Evolutionary conservation across 352 stramenopile genomes (phyloP).

Genomic region (Pythium rishiriense): DNA sequence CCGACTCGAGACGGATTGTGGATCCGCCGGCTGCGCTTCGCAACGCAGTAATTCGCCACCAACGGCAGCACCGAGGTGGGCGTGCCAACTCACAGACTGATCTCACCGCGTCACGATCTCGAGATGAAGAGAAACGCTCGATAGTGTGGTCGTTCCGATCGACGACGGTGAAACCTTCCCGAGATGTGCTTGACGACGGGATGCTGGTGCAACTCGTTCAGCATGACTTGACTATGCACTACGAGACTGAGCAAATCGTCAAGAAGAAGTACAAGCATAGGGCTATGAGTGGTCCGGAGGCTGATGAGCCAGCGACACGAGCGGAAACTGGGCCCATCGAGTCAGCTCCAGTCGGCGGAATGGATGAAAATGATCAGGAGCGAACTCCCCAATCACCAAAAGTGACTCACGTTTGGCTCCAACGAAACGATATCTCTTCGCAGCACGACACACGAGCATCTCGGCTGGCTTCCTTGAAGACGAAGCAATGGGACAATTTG

Average conservation of each 20-base stretch:
- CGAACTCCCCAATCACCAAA: not conserved
- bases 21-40: constrained; percentile 6
- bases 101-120: not conserved
- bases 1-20: constrained; percentile 6
- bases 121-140: not conserved
- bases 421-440: constrained; percentile 20
- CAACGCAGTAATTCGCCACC: constrained; percentile 10
- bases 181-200: constrained; percentile 13
- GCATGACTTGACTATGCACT: constrained; percentile 18
- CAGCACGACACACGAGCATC: constrained; percentile 5
- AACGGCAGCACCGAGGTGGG: constrained; percentile 11
- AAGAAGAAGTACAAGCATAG: constrained; percentile 24
- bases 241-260: constrained; percentile 24
- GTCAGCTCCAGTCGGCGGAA: not conserved
- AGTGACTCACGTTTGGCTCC: constrained; percentile 26
- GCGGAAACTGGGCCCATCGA: not conserved
- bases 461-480: not conserved
- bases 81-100: not conserved
- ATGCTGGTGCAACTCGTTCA: constrained; percentile 25
- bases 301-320: not conserved
- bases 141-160: constrained; percentile 14
- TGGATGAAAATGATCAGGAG: not conserved
- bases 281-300: not conserved
- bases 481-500: constrained; percentile 28
- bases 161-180: not conserved